These are phyloP conservation scores for Plectranthus barbatus DNA, from an alignment of 257 asterid species.

Conservation along the genomic window DNA sequence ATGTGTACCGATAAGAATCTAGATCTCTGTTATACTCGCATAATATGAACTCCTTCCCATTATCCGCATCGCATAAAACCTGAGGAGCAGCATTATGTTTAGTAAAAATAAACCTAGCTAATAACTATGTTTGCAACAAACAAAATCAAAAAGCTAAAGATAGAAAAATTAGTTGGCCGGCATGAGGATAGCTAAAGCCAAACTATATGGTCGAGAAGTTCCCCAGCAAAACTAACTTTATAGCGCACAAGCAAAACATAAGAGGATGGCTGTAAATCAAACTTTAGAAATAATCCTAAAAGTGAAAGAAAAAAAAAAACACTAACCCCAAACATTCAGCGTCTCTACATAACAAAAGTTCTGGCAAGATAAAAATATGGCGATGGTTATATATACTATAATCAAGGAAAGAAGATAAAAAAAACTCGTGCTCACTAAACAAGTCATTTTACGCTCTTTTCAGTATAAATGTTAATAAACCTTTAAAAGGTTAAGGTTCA, in stretches of 20 bases:
- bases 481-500: constrained; percentile 1
- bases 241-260: not conserved
- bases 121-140: not conserved
- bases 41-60: constrained; percentile 79
- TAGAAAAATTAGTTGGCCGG: not conserved
- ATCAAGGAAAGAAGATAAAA: not conserved
- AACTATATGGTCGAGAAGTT: not conserved
- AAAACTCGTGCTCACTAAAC: too few relatives aligned
- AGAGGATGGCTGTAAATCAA: not conserved
- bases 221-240: too few relatives aligned
- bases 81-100: constrained; percentile 20
- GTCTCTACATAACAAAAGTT: not conserved
- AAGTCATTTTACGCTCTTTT: not conserved
- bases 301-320: not conserved
- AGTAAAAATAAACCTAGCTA: not conserved
- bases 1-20: constrained; percentile 78
- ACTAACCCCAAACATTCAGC: not conserved
- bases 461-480: not conserved
- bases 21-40: constrained; percentile 99
- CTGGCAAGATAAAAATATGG: not conserved
- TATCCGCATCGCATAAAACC: constrained; percentile 75
- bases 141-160: not conserved
- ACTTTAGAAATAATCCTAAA: not conserved
- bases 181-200: too few relatives aligned
- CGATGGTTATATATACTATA: not conserved